These are phyloP conservation scores for Aspergillus nomiae DNA, from an alignment of 2,329 filamentous ascomycete genomes.

Conservation along the genomic window DNA sequence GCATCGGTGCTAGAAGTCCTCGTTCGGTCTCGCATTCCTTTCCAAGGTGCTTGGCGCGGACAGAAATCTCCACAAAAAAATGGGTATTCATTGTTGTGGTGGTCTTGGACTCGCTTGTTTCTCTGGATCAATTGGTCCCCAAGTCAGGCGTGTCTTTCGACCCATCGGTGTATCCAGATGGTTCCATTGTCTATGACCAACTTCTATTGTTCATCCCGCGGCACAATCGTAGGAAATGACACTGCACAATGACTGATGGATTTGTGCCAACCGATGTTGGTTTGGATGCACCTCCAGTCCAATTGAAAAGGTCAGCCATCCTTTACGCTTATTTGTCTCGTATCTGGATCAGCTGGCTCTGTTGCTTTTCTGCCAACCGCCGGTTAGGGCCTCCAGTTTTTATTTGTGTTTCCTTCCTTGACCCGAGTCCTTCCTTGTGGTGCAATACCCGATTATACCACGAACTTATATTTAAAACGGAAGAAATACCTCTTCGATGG, in stretches of 20 bases:
- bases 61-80: neutral
- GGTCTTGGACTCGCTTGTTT: neutral
- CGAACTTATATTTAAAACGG: neutral
- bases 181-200: neutral
- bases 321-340: neutral
- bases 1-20: neutral
- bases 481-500: neutral
- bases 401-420: too few relatives aligned
- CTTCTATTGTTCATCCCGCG: neutral
- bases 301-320: neutral
- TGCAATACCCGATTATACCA: neutral
- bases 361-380: neutral
- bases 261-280: neutral
- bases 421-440: neutral
- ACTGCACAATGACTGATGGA: neutral
- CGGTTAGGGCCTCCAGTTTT: neutral
- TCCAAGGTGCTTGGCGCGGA: neutral
- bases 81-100: slow-evolving; percentile 1
- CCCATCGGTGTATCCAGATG: neutral
- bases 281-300: neutral
- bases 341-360: neutral
- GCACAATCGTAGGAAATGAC: neutral
- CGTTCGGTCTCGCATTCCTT: neutral
- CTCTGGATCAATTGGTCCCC: slow-evolving; percentile 1
- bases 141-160: neutral